Evolutionary conservation across 2,329 filamentous ascomycete genomes (phyloP).

Genomic region (Cordyceps militaris): DNA sequence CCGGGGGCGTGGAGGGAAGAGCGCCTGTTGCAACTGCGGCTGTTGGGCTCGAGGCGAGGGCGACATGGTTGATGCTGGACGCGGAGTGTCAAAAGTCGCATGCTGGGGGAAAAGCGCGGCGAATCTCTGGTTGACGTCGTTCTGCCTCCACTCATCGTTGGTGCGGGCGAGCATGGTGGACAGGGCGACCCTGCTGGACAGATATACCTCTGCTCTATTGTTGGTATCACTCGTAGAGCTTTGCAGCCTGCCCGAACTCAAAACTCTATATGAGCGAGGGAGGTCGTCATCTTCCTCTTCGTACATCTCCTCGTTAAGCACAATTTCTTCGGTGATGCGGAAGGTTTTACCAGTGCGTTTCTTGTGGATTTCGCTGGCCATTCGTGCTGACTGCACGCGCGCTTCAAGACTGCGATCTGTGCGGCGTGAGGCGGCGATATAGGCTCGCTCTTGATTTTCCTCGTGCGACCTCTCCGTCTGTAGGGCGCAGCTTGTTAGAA

Average conservation of each 20-base stretch:
- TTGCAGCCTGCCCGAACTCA: conserved; percentile 54
- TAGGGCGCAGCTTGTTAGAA: not conserved
- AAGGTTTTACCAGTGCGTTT: conserved; percentile 76
- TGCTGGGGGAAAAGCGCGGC: conserved; percentile 39
- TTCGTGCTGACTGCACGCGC: conserved; percentile 75
- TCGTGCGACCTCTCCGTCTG: conserved; percentile 70
- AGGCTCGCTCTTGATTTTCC: conserved; percentile 81
- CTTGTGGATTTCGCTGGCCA: conserved; percentile 89
- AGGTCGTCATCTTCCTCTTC: conserved; percentile 86
- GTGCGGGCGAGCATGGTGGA: conserved; percentile 31
- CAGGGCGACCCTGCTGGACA: conserved; percentile 37
- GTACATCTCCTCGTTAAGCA: conserved; percentile 90
- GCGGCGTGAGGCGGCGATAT: conserved; percentile 82
- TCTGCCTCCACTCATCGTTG: conserved; percentile 34
- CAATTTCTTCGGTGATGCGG: conserved; percentile 76
- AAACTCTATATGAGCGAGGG: conserved; percentile 56
- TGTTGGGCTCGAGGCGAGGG: not conserved
- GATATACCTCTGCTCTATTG: conserved; percentile 46
- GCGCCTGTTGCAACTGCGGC: not conserved
- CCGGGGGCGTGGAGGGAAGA: not conserved
- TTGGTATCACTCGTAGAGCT: conserved; percentile 56
- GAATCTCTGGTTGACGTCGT: conserved; percentile 41
- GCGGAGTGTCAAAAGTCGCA: conserved; percentile 8
- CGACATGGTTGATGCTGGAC: not conserved
- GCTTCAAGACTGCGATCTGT: conserved; percentile 84